Evolutionary conservation across 2,329 filamentous ascomycete genomes (phyloP), one percentile per base, ranked within the genome.

Genomic region (Ophiocordyceps camponoti-leonardi): DNA sequence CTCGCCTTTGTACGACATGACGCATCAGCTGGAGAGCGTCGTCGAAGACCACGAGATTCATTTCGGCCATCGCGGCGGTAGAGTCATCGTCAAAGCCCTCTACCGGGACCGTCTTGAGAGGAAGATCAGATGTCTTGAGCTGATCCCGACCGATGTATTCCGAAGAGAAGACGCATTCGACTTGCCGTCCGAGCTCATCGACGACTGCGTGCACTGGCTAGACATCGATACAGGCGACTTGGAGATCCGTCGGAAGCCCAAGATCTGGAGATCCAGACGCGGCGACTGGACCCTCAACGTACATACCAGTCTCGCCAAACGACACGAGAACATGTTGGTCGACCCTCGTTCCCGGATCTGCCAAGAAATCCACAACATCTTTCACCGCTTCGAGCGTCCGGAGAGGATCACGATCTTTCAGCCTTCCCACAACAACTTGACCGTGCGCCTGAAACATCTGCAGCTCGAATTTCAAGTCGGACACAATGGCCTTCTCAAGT

Each of bases 161-260:
- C 49, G 42, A 1, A 47, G 50, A 0, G 7, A 19, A 0, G 16
- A 42, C 1, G 49, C 19, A 3, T 66, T 59, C 33, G 75, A 79
- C 49, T 56, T 81, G 0, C 79, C 79, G 0, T 50, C 50, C 0
- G 54, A 63, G 0, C 59, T 83, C 0, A 49, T 78, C 0, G 56
- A 71, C 0, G 58, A 67, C 7, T 80, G 72, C 44, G 61, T 72
- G 0, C 78, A 83, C 49, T 83, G 77, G 76, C 59, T 81, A 4
- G 62, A 81, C 40, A 13, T 78, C 0, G 43, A 26, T 0, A 56
- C 49, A 0, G 49, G 54, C 0, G 43, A 50, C 0, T 44, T 83
- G 0, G 71, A 82, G 41, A 68, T 80, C 20, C 63, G 77, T 10
- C 66, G 64, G 7, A 39, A 20, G 35, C 35, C 35, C 45, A 16